A percentile compares a stretch with the other conserved stretches of the same genome.
These are phyloP conservation scores for Chloropicon primus DNA, from an alignment of 139 green algal genomes.

Conservation along the genomic window DNA sequence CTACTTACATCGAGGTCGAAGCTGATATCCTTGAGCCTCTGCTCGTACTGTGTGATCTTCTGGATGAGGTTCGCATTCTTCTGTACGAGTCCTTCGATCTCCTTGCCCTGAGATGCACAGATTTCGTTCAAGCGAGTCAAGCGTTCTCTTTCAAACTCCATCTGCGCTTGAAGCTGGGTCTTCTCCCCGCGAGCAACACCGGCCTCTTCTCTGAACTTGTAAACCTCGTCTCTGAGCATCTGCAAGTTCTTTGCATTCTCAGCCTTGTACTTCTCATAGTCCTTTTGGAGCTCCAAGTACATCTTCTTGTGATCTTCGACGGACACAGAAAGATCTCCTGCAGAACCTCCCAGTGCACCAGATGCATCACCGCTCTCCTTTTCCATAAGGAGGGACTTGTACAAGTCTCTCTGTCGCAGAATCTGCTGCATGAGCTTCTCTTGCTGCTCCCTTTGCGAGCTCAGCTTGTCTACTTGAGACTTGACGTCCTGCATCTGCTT, in stretches of 20 bases:
- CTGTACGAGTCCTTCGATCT: neutral
- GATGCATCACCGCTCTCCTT: neutral
- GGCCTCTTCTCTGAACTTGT: neutral
- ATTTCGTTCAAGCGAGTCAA: neutral
- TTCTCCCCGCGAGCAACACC: neutral
- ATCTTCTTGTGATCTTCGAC: neutral
- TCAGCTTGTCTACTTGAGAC: constrained; percentile 9
- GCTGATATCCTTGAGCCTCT: constrained; percentile 8
- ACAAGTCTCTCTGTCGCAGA: constrained; percentile 35
- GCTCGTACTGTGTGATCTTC: constrained; percentile 26
- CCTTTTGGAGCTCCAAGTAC: neutral
- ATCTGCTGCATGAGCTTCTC: constrained; percentile 11
- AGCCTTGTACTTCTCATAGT: neutral
- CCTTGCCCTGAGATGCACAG: neutral
- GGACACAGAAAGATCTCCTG: neutral
- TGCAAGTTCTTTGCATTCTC: neutral
- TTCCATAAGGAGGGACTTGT: constrained; percentile 25
- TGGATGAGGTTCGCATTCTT: constrained; percentile 8
- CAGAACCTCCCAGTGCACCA: neutral
- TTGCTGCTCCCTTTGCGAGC: constrained; percentile 1
- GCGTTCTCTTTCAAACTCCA: neutral
- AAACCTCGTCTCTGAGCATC: neutral
- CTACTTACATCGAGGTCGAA: neutral
- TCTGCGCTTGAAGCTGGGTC: neutral
- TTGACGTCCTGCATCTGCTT: constrained; percentile 16